These are phyloP conservation scores for Rhododendron vialii DNA, from an alignment of 148 eudicot genomes.

Conservation along the genomic window DNA sequence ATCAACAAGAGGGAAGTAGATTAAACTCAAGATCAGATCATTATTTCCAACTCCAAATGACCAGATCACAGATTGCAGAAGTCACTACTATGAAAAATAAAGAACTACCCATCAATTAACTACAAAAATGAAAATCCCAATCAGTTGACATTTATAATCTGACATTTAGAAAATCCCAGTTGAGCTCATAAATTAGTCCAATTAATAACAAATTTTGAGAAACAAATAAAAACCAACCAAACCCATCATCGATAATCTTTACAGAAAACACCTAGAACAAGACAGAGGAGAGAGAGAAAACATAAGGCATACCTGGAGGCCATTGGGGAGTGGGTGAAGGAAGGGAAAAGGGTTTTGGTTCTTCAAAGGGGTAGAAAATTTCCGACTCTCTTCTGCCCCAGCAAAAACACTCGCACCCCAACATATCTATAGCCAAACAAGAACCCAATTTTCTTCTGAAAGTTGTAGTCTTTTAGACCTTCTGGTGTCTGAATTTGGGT, in stretches of 20 bases:
- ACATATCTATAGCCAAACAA: constrained; percentile 2
- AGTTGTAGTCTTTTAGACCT: background rate
- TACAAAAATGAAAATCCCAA: background rate
- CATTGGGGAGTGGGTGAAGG: constrained; percentile 25
- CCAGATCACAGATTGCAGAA: background rate
- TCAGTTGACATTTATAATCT: background rate
- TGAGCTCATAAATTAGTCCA: background rate
- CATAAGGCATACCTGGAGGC: constrained; percentile 22
- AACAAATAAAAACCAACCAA: background rate
- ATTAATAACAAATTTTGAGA: background rate
- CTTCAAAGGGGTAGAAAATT: background rate
- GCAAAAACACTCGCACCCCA: constrained; percentile 25
- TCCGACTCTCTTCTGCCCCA: constrained; percentile 12
- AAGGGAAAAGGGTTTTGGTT: constrained; percentile 16
- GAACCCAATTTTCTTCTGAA: background rate
- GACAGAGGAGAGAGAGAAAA: background rate
- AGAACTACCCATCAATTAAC: background rate
- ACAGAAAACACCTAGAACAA: background rate
- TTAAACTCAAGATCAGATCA: background rate
- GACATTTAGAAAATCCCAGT: background rate
- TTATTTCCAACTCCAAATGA: background rate
- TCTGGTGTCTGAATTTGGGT: background rate
- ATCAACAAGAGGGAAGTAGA: background rate
- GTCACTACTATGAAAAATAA: background rate
- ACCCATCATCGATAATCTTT: background rate